Percentiles rank a stretch among this genome's conserved stretches.
These are phyloP conservation scores for Arachis hypogaea DNA, from an alignment of 306 rosid genomes.

Conservation along the genomic window DNA sequence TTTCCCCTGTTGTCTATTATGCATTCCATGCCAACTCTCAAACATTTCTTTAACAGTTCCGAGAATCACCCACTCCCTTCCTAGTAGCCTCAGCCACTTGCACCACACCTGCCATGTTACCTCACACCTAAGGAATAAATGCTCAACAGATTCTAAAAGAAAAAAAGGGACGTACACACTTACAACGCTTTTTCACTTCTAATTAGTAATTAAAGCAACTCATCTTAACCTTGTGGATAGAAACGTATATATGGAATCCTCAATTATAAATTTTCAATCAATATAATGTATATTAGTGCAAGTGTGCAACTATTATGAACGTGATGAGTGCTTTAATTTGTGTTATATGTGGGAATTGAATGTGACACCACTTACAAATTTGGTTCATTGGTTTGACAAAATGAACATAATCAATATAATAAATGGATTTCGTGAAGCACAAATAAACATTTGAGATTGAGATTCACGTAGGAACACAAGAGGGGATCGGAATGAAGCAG, in stretches of 20 bases:
- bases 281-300: no score
- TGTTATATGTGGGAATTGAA: not conserved
- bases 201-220: conserved; percentile 1
- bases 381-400: conserved; percentile 21
- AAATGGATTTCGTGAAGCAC: not conserved
- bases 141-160: no score
- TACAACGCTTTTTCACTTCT: no score
- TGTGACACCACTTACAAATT: not conserved
- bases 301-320: not conserved
- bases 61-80: no score
- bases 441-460: not conserved
- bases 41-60: no score
- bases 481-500: not conserved
- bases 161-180: no score
- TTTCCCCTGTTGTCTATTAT: no score
- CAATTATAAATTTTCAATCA: not conserved
- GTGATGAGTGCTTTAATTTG: not conserved
- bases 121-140: no score
- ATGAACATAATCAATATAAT: no score
- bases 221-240: not conserved
- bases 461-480: conserved; percentile 8
- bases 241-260: not conserved
- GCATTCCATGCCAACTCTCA: no score
- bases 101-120: no score
- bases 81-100: no score